Evolutionary conservation across 164 flowering plant species (phyloP).

Genomic region (Annona squamosa): DNA sequence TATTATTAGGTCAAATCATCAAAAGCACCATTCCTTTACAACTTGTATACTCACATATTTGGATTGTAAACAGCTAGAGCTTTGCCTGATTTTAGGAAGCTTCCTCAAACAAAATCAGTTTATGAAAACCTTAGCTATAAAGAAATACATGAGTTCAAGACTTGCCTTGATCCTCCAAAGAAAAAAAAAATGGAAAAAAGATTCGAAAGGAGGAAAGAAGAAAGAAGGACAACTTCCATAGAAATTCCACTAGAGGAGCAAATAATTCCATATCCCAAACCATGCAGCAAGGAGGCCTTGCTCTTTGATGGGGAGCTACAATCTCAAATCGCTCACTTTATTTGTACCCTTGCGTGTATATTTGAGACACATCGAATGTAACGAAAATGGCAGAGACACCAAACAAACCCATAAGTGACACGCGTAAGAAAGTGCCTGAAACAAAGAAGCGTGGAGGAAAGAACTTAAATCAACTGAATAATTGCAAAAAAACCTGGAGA

Average conservation of each 20-base stretch:
- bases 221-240: background rate
- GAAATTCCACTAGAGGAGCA: background rate
- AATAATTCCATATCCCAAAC: background rate
- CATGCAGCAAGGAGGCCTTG: background rate
- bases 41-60: too few species aligned
- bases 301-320: background rate
- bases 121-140: too few species aligned
- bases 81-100: background rate
- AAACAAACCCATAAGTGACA: background rate
- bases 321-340: background rate
- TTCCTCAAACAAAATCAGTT: background rate
- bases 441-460: background rate
- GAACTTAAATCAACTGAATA: background rate
- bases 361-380: background rate
- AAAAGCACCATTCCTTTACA: background rate
- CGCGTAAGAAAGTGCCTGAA: background rate
- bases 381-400: background rate
- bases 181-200: too few species aligned
- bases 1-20: background rate
- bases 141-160: too few species aligned
- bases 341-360: background rate
- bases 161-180: background rate
- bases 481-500: background rate
- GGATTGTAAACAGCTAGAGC: background rate
- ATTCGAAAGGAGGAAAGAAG: background rate